These are phyloP conservation scores for Posidonia oceanica DNA, from an alignment of 116 monocot genomes.

Conservation along the genomic window DNA sequence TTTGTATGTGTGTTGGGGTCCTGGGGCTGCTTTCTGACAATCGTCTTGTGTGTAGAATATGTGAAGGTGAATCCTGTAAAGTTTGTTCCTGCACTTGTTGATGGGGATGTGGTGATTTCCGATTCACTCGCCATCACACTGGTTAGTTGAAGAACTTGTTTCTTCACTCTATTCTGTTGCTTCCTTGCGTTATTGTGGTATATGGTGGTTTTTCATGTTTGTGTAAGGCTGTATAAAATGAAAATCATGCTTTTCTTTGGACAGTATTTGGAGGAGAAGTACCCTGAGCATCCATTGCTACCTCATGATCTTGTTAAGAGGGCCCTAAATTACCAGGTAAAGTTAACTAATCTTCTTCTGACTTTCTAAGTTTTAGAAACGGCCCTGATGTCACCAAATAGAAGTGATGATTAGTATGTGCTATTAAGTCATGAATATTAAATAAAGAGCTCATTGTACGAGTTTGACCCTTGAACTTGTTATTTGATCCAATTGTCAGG, in stretches of 20 bases:
- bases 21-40: not conserved
- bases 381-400: too few species aligned
- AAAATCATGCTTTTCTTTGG: conserved; percentile 1
- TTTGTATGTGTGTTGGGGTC: not conserved
- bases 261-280: conserved; percentile 79
- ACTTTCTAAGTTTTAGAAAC: too few species aligned
- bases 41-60: conserved; percentile 31
- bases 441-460: too few species aligned
- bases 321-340: conserved; percentile 74
- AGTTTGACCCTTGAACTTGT: too few species aligned
- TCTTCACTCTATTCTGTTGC: not conserved
- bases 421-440: too few species aligned
- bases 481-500: too few species aligned
- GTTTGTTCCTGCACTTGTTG: conserved; percentile 62
- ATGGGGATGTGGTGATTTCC: conserved; percentile 40
- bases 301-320: conserved; percentile 57
- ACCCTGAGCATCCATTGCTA: conserved; percentile 49
- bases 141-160: conserved; percentile 21
- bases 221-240: not conserved
- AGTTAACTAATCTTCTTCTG: not conserved
- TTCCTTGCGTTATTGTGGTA: not conserved
- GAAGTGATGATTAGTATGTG: too few species aligned
- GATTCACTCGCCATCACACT: conserved; percentile 74
- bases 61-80: conserved; percentile 64
- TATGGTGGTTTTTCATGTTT: not conserved